A percentile compares a stretch with the other conserved stretches of the same genome.
Conservation (phyloP, 2,329 filamentous ascomycete genomes). For the Colletotrichum musae region DNA sequence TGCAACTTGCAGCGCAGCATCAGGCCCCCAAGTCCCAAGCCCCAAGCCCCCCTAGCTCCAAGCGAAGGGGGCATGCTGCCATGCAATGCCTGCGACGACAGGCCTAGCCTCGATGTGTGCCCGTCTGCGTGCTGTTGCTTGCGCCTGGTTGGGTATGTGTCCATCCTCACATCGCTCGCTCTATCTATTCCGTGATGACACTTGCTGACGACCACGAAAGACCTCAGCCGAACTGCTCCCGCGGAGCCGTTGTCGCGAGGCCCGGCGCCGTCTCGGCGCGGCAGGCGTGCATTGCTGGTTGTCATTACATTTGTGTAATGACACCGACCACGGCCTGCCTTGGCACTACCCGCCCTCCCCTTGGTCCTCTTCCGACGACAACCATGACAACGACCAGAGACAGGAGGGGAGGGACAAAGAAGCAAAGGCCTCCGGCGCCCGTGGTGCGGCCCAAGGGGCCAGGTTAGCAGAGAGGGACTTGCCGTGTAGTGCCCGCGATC, state of each 20-base stretch:
- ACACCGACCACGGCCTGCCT: conserved; percentile 17
- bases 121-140: neutral
- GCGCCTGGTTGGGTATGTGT: neutral
- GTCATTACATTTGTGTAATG: neutral
- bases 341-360: neutral
- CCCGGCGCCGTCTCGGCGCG: conserved; percentile 26
- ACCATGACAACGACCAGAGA: conserved; percentile 7
- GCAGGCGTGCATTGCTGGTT: conserved; percentile 4
- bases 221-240: neutral
- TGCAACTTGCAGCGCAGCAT: conserved; percentile 30
- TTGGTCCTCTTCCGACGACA: conserved; percentile 23
- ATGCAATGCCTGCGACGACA: conserved; percentile 9
- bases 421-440: conserved; percentile 8
- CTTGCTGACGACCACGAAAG: too few species aligned
- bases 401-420: conserved; percentile 28
- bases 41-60: conserved; percentile 11
- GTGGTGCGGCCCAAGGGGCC: conserved; percentile 22
- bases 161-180: too few species aligned
- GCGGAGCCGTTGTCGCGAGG: conserved; percentile 11
- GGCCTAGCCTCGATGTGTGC: neutral
- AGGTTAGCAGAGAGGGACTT: conserved; percentile 29
- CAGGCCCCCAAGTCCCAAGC: conserved; percentile 17
- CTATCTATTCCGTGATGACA: too few species aligned
- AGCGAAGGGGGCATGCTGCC: neutral
- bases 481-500: conserved; percentile 37